phyloP scores from a whole-genome alignment of 257 asterid genomes.

The Haberlea rhodopensis region DNA sequence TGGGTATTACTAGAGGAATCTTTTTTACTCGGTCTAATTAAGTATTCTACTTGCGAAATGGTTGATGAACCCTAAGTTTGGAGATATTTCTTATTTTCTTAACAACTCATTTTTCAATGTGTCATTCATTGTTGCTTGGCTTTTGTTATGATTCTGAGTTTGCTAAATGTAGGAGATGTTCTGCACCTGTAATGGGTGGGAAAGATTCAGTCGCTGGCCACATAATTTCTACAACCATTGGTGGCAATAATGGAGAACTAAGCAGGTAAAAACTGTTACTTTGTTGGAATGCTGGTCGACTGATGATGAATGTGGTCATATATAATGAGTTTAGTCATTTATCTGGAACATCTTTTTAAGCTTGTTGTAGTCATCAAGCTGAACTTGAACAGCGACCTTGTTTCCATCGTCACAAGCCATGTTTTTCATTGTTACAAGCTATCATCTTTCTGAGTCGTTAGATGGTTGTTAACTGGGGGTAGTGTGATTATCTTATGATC shows the following conservation, averaged over 20 bases:
- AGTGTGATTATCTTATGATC: neutral
- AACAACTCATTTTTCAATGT: neutral
- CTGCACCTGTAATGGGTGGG: slow-evolving; percentile 68
- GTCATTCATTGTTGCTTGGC: slow-evolving; percentile 14
- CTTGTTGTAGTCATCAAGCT: neutral
- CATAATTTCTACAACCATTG: slow-evolving; percentile 86
- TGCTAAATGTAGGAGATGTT: slow-evolving; percentile 58
- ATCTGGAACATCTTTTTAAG: neutral
- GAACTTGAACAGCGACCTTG: neutral
- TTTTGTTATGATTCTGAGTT: slow-evolving; percentile 25
- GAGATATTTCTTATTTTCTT: neutral
- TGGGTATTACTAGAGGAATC: slow-evolving; percentile 10
- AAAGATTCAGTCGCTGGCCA: slow-evolving; percentile 80
- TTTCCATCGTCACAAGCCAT: too few species aligned
- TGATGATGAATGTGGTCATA: neutral
- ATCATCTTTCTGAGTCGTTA: neutral
- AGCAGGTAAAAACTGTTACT: slow-evolving; percentile 54
- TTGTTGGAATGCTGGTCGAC: slow-evolving; percentile 8
- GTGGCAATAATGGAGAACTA: slow-evolving; percentile 94
- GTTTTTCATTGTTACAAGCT: neutral
- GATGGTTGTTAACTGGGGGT: too few species aligned
- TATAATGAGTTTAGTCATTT: neutral
- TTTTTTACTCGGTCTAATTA: neutral
- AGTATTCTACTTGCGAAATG: neutral
- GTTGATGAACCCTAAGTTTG: neutral